Conservation (phyloP, 345 rosid genomes). For the Abelmoschus esculentus region DNA sequence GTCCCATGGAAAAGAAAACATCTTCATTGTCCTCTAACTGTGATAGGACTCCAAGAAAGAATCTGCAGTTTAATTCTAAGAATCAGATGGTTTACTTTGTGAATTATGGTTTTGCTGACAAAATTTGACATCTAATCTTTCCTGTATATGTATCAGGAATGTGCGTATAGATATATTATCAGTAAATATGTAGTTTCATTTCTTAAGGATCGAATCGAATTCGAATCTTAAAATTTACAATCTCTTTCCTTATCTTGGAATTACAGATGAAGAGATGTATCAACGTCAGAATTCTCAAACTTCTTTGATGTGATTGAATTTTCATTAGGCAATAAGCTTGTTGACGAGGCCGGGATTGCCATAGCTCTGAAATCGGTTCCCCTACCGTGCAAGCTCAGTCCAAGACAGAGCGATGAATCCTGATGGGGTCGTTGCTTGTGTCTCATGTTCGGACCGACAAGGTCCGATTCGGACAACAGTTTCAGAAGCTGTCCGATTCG, state of each 20-base stretch:
- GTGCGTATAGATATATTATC: background rate
- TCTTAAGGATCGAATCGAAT: background rate
- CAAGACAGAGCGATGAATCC: slow-evolving; percentile 39
- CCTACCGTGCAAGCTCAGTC: slow-evolving; percentile 24
- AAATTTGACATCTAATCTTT: too few species aligned
- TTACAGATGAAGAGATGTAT: slow-evolving; percentile 75
- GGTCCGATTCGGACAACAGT: slow-evolving; percentile 27
- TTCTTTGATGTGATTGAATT: slow-evolving; percentile 23
- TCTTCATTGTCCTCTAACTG: background rate
- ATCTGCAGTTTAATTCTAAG: background rate
- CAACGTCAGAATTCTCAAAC: slow-evolving; percentile 49
- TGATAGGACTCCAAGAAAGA: background rate
- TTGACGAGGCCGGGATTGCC: slow-evolving; percentile 11
- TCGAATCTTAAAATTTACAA: background rate
- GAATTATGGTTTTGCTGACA: too few species aligned
- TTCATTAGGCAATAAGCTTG: slow-evolving; percentile 28
- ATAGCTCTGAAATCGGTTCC: slow-evolving; percentile 13
- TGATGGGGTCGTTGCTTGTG: slow-evolving; percentile 2
- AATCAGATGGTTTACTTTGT: too few species aligned
- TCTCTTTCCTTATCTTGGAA: background rate
- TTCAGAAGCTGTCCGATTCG: slow-evolving; percentile 35
- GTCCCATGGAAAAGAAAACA: background rate
- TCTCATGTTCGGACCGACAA: background rate
- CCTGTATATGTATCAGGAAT: background rate
- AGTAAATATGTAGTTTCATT: background rate